Base-by-base conservation (phyloP, 495 filamentous ascomycete genomes). In the Chaetomidium leptoderma region DNA sequence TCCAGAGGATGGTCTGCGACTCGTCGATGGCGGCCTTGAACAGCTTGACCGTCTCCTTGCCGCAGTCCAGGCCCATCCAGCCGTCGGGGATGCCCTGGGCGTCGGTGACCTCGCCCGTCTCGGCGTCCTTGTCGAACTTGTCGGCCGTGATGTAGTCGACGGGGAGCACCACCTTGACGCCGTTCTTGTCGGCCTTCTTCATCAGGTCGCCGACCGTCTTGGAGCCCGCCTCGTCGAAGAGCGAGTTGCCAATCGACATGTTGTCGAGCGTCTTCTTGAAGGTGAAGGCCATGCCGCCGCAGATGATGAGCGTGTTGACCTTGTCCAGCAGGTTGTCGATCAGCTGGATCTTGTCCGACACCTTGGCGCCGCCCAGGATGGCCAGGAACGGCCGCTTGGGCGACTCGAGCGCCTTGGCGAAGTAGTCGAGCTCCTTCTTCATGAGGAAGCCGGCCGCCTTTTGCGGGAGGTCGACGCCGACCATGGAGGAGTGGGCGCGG, bases 341-440 rank as follows among this genome's bases (percentile, higher is more conserved):
- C 58, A 99, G 83, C 81, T 95, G 89, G 77, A 99, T 97, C 84
- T 99, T 99, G 79, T 99, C 93, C 33, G 90, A 93, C 43, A 99
- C 90, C 83, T 99, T 99, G 66, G 95, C 89, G 60, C 93, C 93
- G 60, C 93, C 93, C 5, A 99, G 87, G 71, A 99, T 97, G 72
- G 93, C 95, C 17, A 99, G 89, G 88, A 99, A 99, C 57, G 95
- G 95, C 26, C 91, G 85, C 78, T 92, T 79, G 36, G 93, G 93
- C 63, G 81, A 83, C 79, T 99, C 93, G 33, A 99, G 88, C 32
- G 92, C 93, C 80, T 96, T 83, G 55, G 93, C 93, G 72, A 99
- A 99, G 85, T 97, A 99, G 68, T 97, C 92, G 46, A 99, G 89
- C 75, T 99, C 93, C 81, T 97, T 99, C 88, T 99, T 99, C 78